Evolutionary conservation across 352 stramenopile species (phyloP), one percentile per base, ranked within the genome.

Genomic region (Peronospora destructor): DNA sequence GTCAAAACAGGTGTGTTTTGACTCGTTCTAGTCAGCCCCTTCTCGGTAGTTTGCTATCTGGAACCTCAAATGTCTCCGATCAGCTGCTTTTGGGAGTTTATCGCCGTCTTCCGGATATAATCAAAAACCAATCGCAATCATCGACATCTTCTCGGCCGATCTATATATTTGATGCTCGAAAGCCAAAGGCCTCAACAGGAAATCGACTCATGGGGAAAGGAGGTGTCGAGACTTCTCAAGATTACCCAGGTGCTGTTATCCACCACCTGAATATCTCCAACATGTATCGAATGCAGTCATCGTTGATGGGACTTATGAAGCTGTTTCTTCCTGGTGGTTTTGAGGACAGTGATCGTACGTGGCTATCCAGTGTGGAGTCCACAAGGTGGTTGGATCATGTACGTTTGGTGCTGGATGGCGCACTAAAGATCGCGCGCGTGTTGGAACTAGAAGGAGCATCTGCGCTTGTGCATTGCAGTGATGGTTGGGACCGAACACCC

Each of bases 201-300:
- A 97, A 97, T 53, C 68, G 83, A 6, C 66, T 95, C 9, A 91
- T 94, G 68, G 90, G 90, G 6, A 96, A 96, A 62, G 90, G 90
- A 34, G 87, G 78, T 17, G 90, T 97, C 2, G 90, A 95, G 50
- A 85, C 80, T 0, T 64, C 79, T 6, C 80, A 89, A 50, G 78
- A 94, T 49, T 93, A 93, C 33, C 65, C 67, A 8, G 83, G 81
- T 4, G 82, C 84, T 1, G 72, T 85, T 23, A 55, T 97, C 12
- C 66, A 84, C 19, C 91, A 94, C 45, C 63, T 95, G 35, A 80
- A 95, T 44, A 96, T 97, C 45, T 73, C 81, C 12, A 97, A 97
- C 66, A 97, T 97, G 74, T 95, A 97, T 54, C 86, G 79, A 1
- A 93, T 97, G 76, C 80, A 91, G 55, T 87, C 78, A 40, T 84